These are phyloP conservation scores for Betula pendula DNA, from an alignment of 306 rosid genomes.

Conservation along the genomic window DNA sequence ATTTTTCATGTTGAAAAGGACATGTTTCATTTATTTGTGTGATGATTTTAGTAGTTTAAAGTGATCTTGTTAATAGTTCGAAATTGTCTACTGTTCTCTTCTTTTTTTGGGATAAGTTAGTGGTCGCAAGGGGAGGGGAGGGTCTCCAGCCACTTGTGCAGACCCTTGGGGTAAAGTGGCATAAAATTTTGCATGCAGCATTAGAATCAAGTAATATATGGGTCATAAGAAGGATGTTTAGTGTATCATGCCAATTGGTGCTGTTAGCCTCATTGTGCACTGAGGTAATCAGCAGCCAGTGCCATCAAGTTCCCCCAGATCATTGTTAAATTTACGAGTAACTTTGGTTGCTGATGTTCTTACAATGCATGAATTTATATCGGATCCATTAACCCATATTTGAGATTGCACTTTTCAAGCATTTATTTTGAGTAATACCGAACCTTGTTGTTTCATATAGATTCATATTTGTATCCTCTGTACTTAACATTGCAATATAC, in stretches of 20 bases:
- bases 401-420: neutral
- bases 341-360: neutral
- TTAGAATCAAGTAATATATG: neutral
- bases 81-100: neutral
- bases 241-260: neutral
- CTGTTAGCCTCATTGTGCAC: neutral
- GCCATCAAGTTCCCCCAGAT: neutral
- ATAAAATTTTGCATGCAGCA: neutral
- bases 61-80: neutral
- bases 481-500: neutral
- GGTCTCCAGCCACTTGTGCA: neutral
- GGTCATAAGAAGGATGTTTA: neutral
- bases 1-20: neutral
- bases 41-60: neutral
- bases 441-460: slow-evolving; percentile 4
- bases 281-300: neutral
- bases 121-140: too few relatives aligned
- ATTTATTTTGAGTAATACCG: neutral
- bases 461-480: neutral
- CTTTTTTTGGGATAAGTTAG: neutral
- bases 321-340: neutral
- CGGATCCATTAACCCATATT: neutral
- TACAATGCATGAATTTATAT: neutral
- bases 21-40: slow-evolving; percentile 19
- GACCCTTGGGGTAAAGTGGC: neutral